Evolutionary conservation across 257 asterid genomes (phyloP).

Genomic region (Solanum lignicaule): DNA sequence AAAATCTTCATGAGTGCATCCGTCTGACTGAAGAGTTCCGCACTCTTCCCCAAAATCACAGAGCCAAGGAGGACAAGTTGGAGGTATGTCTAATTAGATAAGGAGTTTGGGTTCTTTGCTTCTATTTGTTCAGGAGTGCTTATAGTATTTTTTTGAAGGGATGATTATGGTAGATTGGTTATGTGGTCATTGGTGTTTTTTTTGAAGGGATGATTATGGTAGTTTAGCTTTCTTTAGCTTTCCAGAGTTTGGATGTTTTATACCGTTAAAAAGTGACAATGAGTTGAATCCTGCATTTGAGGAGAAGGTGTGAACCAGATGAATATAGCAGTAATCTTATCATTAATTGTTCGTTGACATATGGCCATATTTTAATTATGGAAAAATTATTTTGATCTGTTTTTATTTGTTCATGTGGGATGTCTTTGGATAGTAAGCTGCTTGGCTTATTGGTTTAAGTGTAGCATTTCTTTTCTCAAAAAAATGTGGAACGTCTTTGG

Average conservation of each 20-base stretch:
- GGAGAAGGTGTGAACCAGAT: not conserved
- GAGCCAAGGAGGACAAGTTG: constrained; percentile 78
- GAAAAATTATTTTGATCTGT: not conserved
- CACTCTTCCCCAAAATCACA: constrained; percentile 66
- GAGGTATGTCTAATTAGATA: constrained; percentile 37
- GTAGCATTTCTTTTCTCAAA: no score
- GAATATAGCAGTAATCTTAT: not conserved
- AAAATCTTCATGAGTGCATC: constrained; percentile 63
- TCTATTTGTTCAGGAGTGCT: not conserved
- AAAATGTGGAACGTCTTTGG: not conserved
- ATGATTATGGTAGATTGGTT: not conserved
- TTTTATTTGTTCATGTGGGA: not conserved
- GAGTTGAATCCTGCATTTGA: not conserved
- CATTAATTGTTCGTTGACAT: not conserved
- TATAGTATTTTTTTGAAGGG: not conserved
- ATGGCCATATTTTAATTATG: not conserved
- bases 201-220: not conserved
- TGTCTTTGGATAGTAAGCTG: no score
- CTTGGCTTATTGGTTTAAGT: no score
- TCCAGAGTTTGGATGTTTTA: not conserved
- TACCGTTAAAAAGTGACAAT: not conserved
- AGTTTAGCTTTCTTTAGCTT: not conserved
- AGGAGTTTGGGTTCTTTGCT: not conserved
- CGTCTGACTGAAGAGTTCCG: constrained; percentile 72
- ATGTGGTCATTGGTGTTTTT: not conserved